These are phyloP conservation scores for Fonsecaea pugnacius DNA, from an alignment of 2,329 filamentous ascomycete species.

Conservation along the genomic window DNA sequence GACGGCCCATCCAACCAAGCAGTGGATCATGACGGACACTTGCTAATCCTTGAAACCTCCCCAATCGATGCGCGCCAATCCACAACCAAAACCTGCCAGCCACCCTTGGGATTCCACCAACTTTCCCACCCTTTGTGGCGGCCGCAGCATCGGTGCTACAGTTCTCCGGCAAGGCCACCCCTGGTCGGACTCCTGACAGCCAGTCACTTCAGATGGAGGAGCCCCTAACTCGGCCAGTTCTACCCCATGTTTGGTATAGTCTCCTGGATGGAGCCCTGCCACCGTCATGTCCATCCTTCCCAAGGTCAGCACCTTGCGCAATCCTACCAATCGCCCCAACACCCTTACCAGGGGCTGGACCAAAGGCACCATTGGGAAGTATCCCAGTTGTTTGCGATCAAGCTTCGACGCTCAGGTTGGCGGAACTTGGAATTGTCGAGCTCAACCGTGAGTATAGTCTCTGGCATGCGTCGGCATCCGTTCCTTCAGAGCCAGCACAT, in stretches of 20 bases:
- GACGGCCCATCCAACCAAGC: slow-evolving; percentile 17
- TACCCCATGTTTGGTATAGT: slow-evolving; percentile 27
- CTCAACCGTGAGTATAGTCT: slow-evolving; percentile 40
- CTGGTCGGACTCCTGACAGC: slow-evolving; percentile 25
- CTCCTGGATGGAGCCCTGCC: slow-evolving; percentile 21
- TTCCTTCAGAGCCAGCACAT: slow-evolving; percentile 21
- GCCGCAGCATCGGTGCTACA: slow-evolving; percentile 14
- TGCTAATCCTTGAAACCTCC: slow-evolving; percentile 32
- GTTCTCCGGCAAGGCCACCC: slow-evolving; percentile 22
- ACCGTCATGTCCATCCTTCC: slow-evolving; percentile 30
- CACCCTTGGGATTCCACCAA: slow-evolving; percentile 23
- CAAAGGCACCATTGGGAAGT: slow-evolving; percentile 24
- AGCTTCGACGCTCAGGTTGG: slow-evolving; percentile 28
- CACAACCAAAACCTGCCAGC: slow-evolving; percentile 26
- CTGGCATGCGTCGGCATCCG: slow-evolving; percentile 29
- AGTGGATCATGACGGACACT: slow-evolving; percentile 24
- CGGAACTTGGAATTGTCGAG: slow-evolving; percentile 42
- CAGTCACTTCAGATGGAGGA: slow-evolving; percentile 29
- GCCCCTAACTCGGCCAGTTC: slow-evolving; percentile 23
- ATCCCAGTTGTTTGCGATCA: slow-evolving; percentile 31
- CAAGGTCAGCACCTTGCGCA: slow-evolving; percentile 21
- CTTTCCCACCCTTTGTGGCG: slow-evolving; percentile 19
- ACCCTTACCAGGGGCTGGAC: slow-evolving; percentile 30
- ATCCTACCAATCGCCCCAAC: slow-evolving; percentile 24
- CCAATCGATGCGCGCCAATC: slow-evolving; percentile 27